Evolutionary conservation across 495 filamentous ascomycete species (phyloP), one percentile per base, ranked within the genome.

Genomic region (Tuber borchii): DNA sequence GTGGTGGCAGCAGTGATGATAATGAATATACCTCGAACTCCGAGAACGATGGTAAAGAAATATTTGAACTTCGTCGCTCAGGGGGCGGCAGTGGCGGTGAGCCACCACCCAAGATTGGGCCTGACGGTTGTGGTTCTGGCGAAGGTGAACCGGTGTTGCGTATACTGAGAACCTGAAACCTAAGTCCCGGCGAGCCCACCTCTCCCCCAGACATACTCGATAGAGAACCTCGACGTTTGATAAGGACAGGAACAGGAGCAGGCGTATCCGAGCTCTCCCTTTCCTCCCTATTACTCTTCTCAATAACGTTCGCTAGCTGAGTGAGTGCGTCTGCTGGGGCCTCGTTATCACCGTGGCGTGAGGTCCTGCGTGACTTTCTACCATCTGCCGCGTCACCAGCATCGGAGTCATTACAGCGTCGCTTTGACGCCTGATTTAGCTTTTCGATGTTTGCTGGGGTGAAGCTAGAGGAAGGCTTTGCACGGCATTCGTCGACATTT

Each of bases 351-450:
- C 56, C 3, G 56, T 34, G 26, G n/a, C 56, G 31, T 34, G 56
- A 65, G 56, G 56, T 65, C 56, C 31, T 65, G 26, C 56, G 56
- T 65, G 56, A 65, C 56, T 65, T 65, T 34, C 56, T 65, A 8
- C 34, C 34, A 17, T 65, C 56, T 26, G 14, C 31, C 2, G 56
- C 14, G 56, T 19, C 56, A 31, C 14, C 16, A 34, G 56, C 26
- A 34, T 65, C 56, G 31, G 56, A 65, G 56, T 65, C 56, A 65
- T 34, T 65, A 17, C 56, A 34, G 26, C 26, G 56, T 14, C 56
- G 56, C 56, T 65, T 65, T 34, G 56, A 65, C 2, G 56, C 56
- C 26, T 65, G 56, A 17, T 65, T 65, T 16, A 65, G 56, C 56
- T 5, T 12, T 19, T 14, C 56, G 10, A 16, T 5, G 56, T 65